Evolutionary conservation across 2,329 filamentous ascomycete genomes (phyloP).

Genomic region (Chaetomium sp.): DNA sequence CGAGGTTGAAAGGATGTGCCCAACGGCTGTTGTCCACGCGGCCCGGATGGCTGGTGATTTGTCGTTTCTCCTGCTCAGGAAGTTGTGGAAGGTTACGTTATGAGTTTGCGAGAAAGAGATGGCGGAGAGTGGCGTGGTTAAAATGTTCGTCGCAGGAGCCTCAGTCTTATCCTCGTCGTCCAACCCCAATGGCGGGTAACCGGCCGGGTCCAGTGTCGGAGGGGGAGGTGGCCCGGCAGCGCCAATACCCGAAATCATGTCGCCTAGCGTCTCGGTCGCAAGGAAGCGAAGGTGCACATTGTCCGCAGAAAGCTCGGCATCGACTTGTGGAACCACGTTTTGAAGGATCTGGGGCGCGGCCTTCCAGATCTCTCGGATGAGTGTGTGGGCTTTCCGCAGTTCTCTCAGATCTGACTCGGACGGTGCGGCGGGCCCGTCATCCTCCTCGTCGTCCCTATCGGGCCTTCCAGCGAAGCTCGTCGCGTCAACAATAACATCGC

Average conservation of each 20-base stretch:
- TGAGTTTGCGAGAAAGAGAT: constrained; percentile 89
- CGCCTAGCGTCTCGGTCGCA: constrained; percentile 90
- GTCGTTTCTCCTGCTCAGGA: constrained; percentile 82
- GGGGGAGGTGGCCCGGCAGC: constrained; percentile 81
- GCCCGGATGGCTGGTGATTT: constrained; percentile 80
- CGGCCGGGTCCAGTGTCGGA: constrained; percentile 73
- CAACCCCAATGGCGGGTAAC: constrained; percentile 77
- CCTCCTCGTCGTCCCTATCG: constrained; percentile 65
- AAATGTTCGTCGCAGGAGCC: constrained; percentile 58
- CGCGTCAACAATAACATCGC: constrained; percentile 90
- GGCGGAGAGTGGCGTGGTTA: constrained; percentile 82
- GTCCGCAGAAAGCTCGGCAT: constrained; percentile 88
- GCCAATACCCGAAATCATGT: constrained; percentile 92
- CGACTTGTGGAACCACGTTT: constrained; percentile 91
- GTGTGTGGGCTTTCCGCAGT: constrained; percentile 81
- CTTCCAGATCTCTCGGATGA: constrained; percentile 91
- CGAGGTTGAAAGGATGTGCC: constrained; percentile 86
- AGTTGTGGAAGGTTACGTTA: constrained; percentile 75
- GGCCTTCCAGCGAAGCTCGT: constrained; percentile 60
- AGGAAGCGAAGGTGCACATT: constrained; percentile 83
- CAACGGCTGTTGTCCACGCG: constrained; percentile 81
- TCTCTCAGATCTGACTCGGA: constrained; percentile 85
- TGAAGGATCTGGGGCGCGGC: constrained; percentile 84
- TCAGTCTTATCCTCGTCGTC: constrained; percentile 55
- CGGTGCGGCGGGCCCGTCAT: constrained; percentile 61